Evolutionary conservation across 768 basidiomycete genomes (phyloP).

Genomic region (Lactarius sanguifluus): DNA sequence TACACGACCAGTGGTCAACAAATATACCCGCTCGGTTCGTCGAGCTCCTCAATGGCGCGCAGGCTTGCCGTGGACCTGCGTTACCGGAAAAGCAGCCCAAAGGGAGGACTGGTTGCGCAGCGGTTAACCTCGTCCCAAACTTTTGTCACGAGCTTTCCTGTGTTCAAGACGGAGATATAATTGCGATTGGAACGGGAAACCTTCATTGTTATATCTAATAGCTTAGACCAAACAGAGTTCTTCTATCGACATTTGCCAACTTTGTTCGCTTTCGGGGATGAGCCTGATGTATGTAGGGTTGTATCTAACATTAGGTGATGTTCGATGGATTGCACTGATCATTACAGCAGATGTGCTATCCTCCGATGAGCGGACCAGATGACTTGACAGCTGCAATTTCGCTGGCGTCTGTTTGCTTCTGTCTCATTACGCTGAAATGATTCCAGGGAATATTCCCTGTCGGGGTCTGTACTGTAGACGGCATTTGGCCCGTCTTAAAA

Average conservation of each 20-base stretch:
- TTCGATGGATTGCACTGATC: not conserved
- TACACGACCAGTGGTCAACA: slow-evolving; percentile 53
- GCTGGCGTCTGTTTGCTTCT: not conserved
- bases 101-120: slow-evolving; percentile 56
- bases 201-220: not conserved
- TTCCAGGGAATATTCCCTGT: not conserved
- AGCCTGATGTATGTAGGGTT: not conserved
- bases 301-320: slow-evolving; percentile 3
- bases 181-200: not conserved
- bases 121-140: slow-evolving; percentile 59
- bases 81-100: slow-evolving; percentile 47
- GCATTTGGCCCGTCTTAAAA: not conserved
- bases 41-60: slow-evolving; percentile 62
- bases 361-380: too few relatives aligned
- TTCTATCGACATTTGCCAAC: not conserved
- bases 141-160: slow-evolving; percentile 74
- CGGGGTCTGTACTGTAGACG: not conserved
- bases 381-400: not conserved
- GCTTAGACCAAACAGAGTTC: not conserved
- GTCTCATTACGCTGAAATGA: too few relatives aligned
- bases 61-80: slow-evolving; percentile 64
- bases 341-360: not conserved
- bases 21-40: slow-evolving; percentile 55
- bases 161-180: slow-evolving; percentile 47
- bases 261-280: not conserved